Evolutionary conservation across 306 rosid species (phyloP).

Genomic region (Medicago arabica): DNA sequence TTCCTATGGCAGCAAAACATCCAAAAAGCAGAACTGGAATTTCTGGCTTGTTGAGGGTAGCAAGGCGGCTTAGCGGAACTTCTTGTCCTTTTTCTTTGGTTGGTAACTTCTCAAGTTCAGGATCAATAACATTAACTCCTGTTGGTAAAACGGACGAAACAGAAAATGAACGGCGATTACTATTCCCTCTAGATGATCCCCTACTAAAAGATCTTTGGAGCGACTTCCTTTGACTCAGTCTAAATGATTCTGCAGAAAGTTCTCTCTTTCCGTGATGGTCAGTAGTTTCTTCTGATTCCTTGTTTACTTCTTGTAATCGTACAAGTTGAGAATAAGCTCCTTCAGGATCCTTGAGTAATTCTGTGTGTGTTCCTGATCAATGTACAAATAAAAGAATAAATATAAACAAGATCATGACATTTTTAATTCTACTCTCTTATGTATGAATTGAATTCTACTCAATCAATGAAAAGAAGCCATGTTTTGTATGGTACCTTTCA

Average conservation of each 20-base stretch:
- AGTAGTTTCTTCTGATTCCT: conserved; percentile 48
- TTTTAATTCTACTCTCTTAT: background rate
- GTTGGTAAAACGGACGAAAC: conserved; percentile 75
- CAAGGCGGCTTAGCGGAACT: conserved; percentile 74
- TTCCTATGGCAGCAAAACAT: conserved; percentile 58
- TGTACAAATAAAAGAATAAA: conserved; percentile 16
- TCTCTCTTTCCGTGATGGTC: conserved; percentile 50
- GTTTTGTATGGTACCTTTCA: conserved; percentile 59
- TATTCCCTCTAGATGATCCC: conserved; percentile 74
- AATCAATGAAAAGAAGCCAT: no score
- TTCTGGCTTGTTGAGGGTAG: conserved; percentile 89
- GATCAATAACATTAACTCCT: conserved; percentile 52
- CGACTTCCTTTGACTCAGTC: conserved; percentile 67
- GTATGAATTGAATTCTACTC: no score
- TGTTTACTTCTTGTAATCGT: conserved; percentile 73
- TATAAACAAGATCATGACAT: background rate
- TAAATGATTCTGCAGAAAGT: conserved; percentile 52
- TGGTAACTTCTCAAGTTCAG: conserved; percentile 40
- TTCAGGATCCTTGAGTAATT: conserved; percentile 66
- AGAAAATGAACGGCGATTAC: conserved; percentile 78
- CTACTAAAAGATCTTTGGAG: conserved; percentile 64
- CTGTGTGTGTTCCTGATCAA: conserved; percentile 71
- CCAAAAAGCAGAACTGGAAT: conserved; percentile 73
- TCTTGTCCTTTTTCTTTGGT: conserved; percentile 45
- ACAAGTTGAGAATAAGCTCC: conserved; percentile 89